These are phyloP conservation scores for Vaccinium vitisidaea DNA, from an alignment of 148 eudicot genomes.

Conservation along the genomic window DNA sequence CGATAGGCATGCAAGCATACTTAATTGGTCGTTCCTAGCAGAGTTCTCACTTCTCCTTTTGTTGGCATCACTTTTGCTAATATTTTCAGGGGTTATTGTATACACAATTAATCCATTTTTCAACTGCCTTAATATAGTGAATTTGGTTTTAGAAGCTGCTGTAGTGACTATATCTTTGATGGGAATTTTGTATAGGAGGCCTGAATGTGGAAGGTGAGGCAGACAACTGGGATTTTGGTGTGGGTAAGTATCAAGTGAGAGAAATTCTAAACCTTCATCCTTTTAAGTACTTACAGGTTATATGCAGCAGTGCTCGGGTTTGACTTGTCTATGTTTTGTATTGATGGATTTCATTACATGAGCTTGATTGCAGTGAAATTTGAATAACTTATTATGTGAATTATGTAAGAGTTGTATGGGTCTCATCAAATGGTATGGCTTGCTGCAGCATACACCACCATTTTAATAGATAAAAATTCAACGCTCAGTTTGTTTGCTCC, in stretches of 20 bases:
- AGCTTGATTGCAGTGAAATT: background rate
- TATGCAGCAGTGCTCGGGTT: background rate
- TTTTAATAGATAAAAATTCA: background rate
- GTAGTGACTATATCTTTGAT: conserved; percentile 9
- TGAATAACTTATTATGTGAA: background rate
- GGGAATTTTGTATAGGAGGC: conserved; percentile 61
- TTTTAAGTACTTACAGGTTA: background rate
- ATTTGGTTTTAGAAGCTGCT: background rate
- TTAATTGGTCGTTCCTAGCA: background rate
- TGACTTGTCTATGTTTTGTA: background rate
- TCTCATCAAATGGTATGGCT: background rate
- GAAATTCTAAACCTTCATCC: background rate
- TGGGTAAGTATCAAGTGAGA: conserved; percentile 47
- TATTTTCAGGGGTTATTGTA: background rate
- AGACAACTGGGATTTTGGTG: conserved; percentile 98
- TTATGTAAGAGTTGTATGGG: background rate
- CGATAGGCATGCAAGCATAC: background rate
- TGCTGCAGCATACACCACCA: background rate
- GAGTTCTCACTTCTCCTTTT: background rate
- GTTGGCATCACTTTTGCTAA: background rate
- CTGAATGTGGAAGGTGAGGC: conserved; percentile 94
- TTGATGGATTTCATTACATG: background rate
- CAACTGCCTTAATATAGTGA: background rate
- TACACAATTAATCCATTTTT: background rate
- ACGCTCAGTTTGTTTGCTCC: background rate